These are phyloP conservation scores for Tuber melanosporum DNA, from an alignment of 495 filamentous ascomycete genomes.

Conservation along the genomic window DNA sequence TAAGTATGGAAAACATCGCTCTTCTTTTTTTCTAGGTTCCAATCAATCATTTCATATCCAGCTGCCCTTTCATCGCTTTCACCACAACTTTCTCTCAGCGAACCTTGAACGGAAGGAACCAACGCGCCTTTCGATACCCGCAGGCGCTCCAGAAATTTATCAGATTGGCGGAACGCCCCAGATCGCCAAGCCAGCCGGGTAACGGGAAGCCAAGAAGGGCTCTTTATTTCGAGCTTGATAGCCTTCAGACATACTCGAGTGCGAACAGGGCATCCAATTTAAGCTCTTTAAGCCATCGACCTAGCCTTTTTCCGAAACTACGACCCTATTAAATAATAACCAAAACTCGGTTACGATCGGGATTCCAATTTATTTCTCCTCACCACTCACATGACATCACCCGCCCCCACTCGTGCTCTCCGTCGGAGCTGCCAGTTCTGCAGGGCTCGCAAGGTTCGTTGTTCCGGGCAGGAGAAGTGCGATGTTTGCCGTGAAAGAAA, in stretches of 20 bases:
- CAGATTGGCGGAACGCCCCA: neutral
- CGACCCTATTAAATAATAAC: neutral
- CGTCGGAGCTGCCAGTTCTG: slow-evolving; percentile 3
- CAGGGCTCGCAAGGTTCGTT: neutral
- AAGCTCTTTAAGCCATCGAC: neutral
- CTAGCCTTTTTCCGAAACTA: neutral
- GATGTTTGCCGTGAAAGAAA: slow-evolving; percentile 1
- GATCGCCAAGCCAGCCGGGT: neutral
- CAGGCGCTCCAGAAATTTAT: neutral
- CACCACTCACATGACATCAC: slow-evolving; percentile 4
- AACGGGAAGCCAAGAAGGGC: neutral
- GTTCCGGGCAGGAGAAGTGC: neutral
- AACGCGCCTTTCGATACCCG: neutral
- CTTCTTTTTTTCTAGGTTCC: neutral
- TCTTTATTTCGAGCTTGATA: neutral
- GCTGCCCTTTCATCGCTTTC: neutral
- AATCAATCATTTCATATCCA: neutral
- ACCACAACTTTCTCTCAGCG: neutral
- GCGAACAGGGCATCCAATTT: neutral
- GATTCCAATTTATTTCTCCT: neutral
- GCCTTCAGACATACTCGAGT: neutral
- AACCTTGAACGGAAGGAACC: neutral
- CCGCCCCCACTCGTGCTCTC: neutral
- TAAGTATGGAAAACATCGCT: neutral
- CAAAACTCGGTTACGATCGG: neutral